These are phyloP conservation scores for Talaromyces sp. DNA, from an alignment of 2,329 filamentous ascomycete genomes.

Conservation along the genomic window DNA sequence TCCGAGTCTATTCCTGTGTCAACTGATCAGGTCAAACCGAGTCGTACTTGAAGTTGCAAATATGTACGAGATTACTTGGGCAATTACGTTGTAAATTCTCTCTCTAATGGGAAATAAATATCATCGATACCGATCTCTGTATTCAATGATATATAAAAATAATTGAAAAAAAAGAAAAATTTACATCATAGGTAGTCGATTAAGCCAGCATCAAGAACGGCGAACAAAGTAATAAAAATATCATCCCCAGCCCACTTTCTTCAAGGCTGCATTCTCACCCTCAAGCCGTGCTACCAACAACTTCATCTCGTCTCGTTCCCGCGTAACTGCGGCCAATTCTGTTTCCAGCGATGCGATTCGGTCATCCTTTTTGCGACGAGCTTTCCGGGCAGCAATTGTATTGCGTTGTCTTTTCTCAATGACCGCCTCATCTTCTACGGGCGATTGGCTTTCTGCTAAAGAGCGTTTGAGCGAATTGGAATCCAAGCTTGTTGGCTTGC, in stretches of 20 bases:
- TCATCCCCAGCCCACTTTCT: slow-evolving; percentile 37
- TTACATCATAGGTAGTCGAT: neutral
- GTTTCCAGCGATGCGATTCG: slow-evolving; percentile 58
- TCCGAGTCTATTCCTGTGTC: too few species aligned
- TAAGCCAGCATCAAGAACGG: neutral
- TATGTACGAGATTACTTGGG: too few species aligned
- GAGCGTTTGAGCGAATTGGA: neutral
- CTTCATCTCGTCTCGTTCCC: slow-evolving; percentile 59
- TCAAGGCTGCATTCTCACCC: slow-evolving; percentile 58
- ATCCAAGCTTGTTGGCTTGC: neutral
- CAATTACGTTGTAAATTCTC: too few species aligned
- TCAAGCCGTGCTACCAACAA: slow-evolving; percentile 60
- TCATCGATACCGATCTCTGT: neutral
- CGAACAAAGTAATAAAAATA: neutral
- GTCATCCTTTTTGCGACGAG: slow-evolving; percentile 65
- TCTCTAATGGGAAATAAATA: neutral
- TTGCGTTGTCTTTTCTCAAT: slow-evolving; percentile 58
- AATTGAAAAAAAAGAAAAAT: neutral
- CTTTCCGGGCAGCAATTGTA: slow-evolving; percentile 65
- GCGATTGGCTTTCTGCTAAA: neutral
- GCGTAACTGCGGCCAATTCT: slow-evolving; percentile 53
- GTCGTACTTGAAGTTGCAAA: too few species aligned
- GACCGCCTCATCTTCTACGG: neutral
- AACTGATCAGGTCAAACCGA: too few species aligned
- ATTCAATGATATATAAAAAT: neutral